Percentiles rank a stretch among this genome's conserved stretches.
Conservation (phyloP, 768 basidiomycete species). For the Boletus rubescentipes region DNA sequence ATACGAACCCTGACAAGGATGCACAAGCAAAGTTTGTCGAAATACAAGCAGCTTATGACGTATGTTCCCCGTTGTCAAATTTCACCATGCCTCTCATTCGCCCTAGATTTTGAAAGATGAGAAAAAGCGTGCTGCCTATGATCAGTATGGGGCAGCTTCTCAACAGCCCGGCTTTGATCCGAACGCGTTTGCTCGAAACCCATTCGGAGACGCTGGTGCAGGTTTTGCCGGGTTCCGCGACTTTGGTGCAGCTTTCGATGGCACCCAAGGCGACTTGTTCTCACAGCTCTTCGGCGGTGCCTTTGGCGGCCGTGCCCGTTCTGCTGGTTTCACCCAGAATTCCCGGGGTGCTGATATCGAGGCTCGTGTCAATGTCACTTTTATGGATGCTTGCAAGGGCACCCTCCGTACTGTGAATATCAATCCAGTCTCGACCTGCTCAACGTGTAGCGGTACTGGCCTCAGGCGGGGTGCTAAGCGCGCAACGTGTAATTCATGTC, state of each 20-base stretch:
- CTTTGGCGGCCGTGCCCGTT: conserved; percentile 49
- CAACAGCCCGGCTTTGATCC: conserved; percentile 95
- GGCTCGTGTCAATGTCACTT: conserved; percentile 68
- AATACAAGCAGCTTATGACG: conserved; percentile 97
- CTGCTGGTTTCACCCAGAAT: conserved; percentile 43
- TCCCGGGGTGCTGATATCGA: conserved; percentile 81
- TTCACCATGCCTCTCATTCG: conserved; percentile 18
- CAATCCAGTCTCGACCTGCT: conserved; percentile 80
- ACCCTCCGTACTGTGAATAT: conserved; percentile 70
- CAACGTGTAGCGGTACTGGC: conserved; percentile 81
- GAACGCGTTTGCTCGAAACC: conserved; percentile 65
- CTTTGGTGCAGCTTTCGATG: conserved; percentile 61
- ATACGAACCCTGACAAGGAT: conserved; percentile 89
- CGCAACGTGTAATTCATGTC: conserved; percentile 74
- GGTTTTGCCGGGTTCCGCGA: conserved; percentile 76
- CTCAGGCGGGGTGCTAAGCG: conserved; percentile 85
- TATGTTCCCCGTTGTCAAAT: conserved; percentile 39
- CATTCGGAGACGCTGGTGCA: conserved; percentile 48
- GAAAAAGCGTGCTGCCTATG: conserved; percentile 86
- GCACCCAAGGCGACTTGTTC: conserved; percentile 67
- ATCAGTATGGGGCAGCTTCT: conserved; percentile 90
- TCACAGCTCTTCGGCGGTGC: conserved; percentile 78
- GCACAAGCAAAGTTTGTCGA: conserved; percentile 94
- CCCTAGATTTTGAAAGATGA: conserved; percentile 88
- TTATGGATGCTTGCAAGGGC: conserved; percentile 96